Base-by-base conservation (phyloP, 2,329 filamentous ascomycete species). In the Aureobasidium sp. region DNA sequence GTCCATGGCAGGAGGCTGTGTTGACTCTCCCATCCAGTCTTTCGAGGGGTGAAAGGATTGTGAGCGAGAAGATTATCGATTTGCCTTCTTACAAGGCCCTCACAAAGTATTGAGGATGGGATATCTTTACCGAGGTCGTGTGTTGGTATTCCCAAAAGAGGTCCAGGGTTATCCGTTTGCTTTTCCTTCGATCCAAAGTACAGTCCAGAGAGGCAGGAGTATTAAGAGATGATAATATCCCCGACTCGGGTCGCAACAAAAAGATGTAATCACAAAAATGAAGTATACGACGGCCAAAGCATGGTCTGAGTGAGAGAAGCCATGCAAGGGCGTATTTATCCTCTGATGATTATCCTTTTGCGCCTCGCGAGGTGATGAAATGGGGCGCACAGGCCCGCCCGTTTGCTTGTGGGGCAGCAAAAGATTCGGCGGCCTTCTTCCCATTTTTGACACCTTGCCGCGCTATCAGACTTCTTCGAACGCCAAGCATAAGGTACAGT, bases 291-390 rank as follows among this genome's bases (percentile, higher is more conserved):
- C 8, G 50, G 17, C 35, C 22, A n/a, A 42, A 54, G 22, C 50
- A 54, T 54, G 35, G 48, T 54, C 35, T 42, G 24, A 40, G 33
- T 29, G 19, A 2, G 35, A 7, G 22, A 39, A 53, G 35, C 19
- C 49, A 37, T 27, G 19, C 17, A 11, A 33, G 47, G n/a, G 3
- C 12, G 22, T 54, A 54, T 53, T 53, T 53, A 54, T 54, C 50
- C 50, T 54, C 40, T 9, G 50, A 40, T 27, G 35, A 53, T 53
- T 53, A 53, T 53, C 49, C 49, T 53, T 53, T 53, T 53, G n/a
- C 49, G 31, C 33, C 19, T 53, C n/a, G 14, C 15, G 35, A 40
- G 24, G 50, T 54, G 50, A 54, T 54, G 50, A 54, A 54, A 54
- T 54, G n/a, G 47, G 50, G 35, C 50, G 50, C 50, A 40, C 50